A percentile compares a stretch with the other conserved stretches of the same genome.
These are phyloP conservation scores for Pisolithus sp. DNA, from an alignment of 768 basidiomycete species.

Conservation along the genomic window DNA sequence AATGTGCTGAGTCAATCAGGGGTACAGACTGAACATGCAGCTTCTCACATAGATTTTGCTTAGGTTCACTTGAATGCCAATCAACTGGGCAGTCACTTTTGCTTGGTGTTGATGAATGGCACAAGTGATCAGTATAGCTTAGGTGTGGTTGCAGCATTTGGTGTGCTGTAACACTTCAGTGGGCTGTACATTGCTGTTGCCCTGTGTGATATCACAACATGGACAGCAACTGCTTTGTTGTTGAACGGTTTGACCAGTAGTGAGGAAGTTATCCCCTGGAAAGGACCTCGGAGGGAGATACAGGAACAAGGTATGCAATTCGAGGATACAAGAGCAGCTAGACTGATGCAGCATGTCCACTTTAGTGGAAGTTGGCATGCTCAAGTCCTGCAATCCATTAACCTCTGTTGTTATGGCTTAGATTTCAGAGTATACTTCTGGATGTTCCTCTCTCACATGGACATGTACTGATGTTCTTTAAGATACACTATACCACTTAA, in stretches of 20 bases:
- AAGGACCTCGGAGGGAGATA: slow-evolving; percentile 59
- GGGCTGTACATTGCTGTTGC: slow-evolving; percentile 31
- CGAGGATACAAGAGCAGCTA: background rate
- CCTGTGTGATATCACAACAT: slow-evolving; percentile 49
- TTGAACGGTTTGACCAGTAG: background rate
- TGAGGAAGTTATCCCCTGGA: slow-evolving; percentile 56
- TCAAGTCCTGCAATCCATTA: slow-evolving; percentile 33
- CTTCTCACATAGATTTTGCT: background rate
- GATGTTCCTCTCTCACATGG: background rate
- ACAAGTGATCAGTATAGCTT: slow-evolving; percentile 39
- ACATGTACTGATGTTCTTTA: background rate
- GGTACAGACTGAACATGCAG: too few species aligned
- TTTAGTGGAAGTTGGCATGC: slow-evolving; percentile 47
- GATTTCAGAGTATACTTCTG: slow-evolving; percentile 48
- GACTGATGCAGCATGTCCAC: background rate
- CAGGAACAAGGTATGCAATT: slow-evolving; percentile 53
- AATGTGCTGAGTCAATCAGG: slow-evolving; percentile 11
- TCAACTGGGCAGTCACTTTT: slow-evolving; percentile 24
- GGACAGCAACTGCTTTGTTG: slow-evolving; percentile 44
- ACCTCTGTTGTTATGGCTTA: slow-evolving; percentile 9
- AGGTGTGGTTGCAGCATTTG: slow-evolving; percentile 44
- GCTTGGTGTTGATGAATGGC: slow-evolving; percentile 36
- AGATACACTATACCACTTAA: slow-evolving; percentile 62
- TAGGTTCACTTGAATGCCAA: slow-evolving; percentile 4
- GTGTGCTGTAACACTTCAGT: slow-evolving; percentile 35